Base-by-base conservation (phyloP, 2,329 filamentous ascomycete species). In the Xylaria sp. region DNA sequence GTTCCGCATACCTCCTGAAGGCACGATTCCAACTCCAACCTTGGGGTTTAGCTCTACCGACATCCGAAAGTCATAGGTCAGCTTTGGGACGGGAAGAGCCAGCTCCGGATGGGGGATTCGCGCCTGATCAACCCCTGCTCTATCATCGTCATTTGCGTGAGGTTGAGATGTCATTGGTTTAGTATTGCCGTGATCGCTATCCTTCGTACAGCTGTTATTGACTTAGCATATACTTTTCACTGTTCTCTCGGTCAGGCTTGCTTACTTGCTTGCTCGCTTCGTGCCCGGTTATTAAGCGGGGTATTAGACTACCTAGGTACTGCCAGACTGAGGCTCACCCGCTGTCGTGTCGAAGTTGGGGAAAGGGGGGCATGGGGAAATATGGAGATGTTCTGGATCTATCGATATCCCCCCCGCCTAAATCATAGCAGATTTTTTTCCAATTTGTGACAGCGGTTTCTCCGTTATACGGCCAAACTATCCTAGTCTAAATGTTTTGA, bases 11-110 rank as follows among this genome's bases (percentile, higher is more conserved):
- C 80, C 81, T 23, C 70, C 67, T n/a, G 76, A 75, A 41, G 78
- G 74, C 60, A 83, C 80, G 13, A 78, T 75, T 36, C 84, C 84
- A 48, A 86, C 80, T 25, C 80, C 79, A 12, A 84, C 80, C 39
- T 81, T 78, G 20, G 82, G 81, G 68, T 83, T 82, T 33, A 86
- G 77, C 20, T 77, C 78, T 15, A 86, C 84, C 49, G 83, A 82
- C 75, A 87, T 82, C 64, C 84, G 83, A 71, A 86, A 86, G 73
- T 86, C 84, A 55, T 86, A 84, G 60, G 80, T 81, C 59, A 86
- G 80, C 46, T 79, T 80, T 5, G 84, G 84, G 73, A 82, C 80
- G 15, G 85, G 84, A 60, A 86, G 81, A 3, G 79, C 79, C 41
- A 85, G 71, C 49, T 78, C 75, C 20, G 84, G 81, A 70, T 82